These are phyloP conservation scores for Torrubiellomyces zombiae DNA, from an alignment of 2,329 filamentous ascomycete species.

Conservation along the genomic window DNA sequence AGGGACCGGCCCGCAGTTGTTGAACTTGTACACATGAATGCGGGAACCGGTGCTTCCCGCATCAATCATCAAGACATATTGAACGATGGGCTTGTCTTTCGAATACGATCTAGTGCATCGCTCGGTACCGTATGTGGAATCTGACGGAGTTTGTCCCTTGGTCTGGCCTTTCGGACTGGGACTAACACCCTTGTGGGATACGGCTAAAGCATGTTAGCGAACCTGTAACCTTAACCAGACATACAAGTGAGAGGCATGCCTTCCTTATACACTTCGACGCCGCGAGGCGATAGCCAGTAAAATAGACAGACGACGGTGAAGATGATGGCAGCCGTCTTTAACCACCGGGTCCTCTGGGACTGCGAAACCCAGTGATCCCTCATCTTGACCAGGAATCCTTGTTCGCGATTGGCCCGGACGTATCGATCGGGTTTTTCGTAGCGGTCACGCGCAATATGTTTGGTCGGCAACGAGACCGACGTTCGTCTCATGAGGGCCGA, in stretches of 20 bases:
- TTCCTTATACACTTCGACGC: conserved; percentile 35
- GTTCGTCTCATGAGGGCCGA: conserved; percentile 42
- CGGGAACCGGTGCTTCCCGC: conserved; percentile 94
- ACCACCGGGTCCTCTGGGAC: conserved; percentile 47
- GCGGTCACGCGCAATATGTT: conserved; percentile 42
- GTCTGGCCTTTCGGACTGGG: conserved; percentile 7
- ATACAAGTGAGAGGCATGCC: conserved; percentile 14
- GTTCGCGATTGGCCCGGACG: conserved; percentile 26
- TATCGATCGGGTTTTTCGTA: conserved; percentile 51
- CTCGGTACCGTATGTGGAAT: conserved; percentile 48
- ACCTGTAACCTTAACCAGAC: no score
- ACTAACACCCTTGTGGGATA: conserved; percentile 7
- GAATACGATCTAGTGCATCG: conserved; percentile 74
- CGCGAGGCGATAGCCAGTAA: conserved; percentile 45
- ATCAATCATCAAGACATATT: conserved; percentile 98
- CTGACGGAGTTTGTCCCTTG: conserved; percentile 36
- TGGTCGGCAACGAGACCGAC: conserved; percentile 45
- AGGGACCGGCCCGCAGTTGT: conserved; percentile 92
- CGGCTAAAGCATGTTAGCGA: no score
- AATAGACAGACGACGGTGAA: conserved; percentile 43
- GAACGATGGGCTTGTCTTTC: conserved; percentile 80
- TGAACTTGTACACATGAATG: conserved; percentile 98
- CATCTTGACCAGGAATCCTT: conserved; percentile 34
- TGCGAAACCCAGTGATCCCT: conserved; percentile 44
- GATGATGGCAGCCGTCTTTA: conserved; percentile 47